Evolutionary conservation across 2,329 filamentous ascomycete species (phyloP), one percentile per base, ranked within the genome.

Genomic region (Pseudogymnoascus sp.): DNA sequence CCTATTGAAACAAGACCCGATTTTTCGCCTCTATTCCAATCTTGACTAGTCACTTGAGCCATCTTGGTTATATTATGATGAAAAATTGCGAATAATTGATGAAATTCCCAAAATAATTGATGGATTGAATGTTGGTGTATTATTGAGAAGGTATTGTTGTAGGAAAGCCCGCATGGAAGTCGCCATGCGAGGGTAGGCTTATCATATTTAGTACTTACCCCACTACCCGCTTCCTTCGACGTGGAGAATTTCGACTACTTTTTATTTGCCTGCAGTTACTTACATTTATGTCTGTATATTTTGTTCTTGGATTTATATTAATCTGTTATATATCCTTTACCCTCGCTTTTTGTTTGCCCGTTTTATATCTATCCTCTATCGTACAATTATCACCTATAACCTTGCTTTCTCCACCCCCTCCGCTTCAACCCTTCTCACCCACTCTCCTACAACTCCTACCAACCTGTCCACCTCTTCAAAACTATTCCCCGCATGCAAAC

Each of bases 401-500:
- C 44, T 51, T 51, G 44, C 44, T 12, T 51, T 51, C 27, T 51
- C 44, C 7, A n/a, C 5, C 44, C 27, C 27, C 5, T 51, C 44
- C 27, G 12, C 8, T n/a, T 51, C 44, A 13, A 17, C 25, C 5
- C 5, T 36, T 8, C 17, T 61, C 21, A 71, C 27, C 71, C 71
- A 72, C 13, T 44, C 41, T 17, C 58, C 62, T 9, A 72, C 67
- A 21, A 61, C 64, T 5, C 13, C 59, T 3, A 71, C 67, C 21
- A 90, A 70, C 0, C 75, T 77, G 4, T 85, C 78, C 0, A 89
- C 77, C 63, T 90, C 78, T 4, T 76, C 74, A 5, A 74, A 63
- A 0, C 82, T 86, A 65, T 90, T 91, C 0, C 81, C 84, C 0
- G 86, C 84, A 72, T 91, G 88, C 2, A 91, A 71, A 71, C 87